Conservation (phyloP, 495 filamentous ascomycete species). For the Lasiosphaeris hirsuta region DNA sequence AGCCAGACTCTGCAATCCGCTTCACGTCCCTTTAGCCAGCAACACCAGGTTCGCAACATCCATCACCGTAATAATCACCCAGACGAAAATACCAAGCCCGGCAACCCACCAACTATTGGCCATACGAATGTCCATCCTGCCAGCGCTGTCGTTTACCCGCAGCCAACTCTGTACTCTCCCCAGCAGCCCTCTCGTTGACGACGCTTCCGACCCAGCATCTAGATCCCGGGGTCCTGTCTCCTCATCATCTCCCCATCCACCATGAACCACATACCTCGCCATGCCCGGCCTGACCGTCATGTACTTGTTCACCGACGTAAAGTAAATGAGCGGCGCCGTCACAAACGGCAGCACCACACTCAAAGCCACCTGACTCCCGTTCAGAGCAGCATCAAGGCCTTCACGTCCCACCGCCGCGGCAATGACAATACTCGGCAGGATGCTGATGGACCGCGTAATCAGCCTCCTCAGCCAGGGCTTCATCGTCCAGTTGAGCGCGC, state of each 20-base stretch:
- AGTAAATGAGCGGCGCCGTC: slow-evolving; percentile 81
- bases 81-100: slow-evolving; percentile 54
- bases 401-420: slow-evolving; percentile 57
- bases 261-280: slow-evolving; percentile 27
- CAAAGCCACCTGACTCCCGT: slow-evolving; percentile 73
- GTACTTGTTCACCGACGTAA: slow-evolving; percentile 75
- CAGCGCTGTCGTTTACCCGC: not conserved
- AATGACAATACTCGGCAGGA: slow-evolving; percentile 72
- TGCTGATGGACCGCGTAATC: slow-evolving; percentile 58
- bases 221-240: not conserved
- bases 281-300: slow-evolving; percentile 62
- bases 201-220: not conserved
- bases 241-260: not conserved
- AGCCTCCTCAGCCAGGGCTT: slow-evolving; percentile 51
- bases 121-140: slow-evolving; percentile 47
- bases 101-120: slow-evolving; percentile 58
- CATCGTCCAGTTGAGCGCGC: slow-evolving; percentile 57
- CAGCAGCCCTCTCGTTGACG: not conserved
- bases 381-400: slow-evolving; percentile 70
- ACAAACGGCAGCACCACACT: slow-evolving; percentile 80
- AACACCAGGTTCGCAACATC: slow-evolving; percentile 69
- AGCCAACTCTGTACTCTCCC: not conserved
- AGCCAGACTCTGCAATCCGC: too few relatives aligned
- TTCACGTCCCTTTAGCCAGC: slow-evolving; percentile 35
- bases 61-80: slow-evolving; percentile 66